Evolutionary conservation across 805 yeast species (phyloP).

Genomic region (Saturnispora hagleri): DNA sequence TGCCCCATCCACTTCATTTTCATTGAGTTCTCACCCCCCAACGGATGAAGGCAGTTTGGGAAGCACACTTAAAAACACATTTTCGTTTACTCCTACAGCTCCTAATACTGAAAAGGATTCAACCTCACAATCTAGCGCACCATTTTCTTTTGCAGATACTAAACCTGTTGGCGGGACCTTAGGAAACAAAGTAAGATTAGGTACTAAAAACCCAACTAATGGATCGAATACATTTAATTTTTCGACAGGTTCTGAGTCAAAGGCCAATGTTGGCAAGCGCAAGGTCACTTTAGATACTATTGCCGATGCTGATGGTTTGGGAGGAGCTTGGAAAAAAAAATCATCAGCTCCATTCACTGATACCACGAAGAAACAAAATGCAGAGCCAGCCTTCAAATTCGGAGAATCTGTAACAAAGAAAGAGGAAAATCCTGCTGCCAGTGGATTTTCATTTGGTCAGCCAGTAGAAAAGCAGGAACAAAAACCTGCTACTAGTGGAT

Average conservation of each 20-base stretch:
- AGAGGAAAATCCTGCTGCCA: background rate
- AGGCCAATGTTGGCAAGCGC: background rate
- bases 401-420: background rate
- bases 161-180: background rate
- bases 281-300: background rate
- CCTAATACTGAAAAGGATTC: background rate
- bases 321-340: background rate
- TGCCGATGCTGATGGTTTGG: background rate
- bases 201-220: background rate
- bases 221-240: background rate
- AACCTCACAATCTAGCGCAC: background rate
- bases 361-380: background rate
- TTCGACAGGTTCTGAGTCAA: background rate
- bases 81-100: background rate
- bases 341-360: background rate
- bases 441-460: background rate
- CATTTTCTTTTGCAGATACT: background rate
- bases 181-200: background rate
- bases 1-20: background rate
- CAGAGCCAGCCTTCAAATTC: too few species aligned
- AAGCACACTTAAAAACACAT: too few species aligned
- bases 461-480: background rate
- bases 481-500: background rate
- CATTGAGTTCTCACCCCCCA: background rate
- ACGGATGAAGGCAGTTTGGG: background rate